These are phyloP conservation scores for Cryptosporidium muris DNA, from an alignment of 169 alveolate species.

Conservation along the genomic window DNA sequence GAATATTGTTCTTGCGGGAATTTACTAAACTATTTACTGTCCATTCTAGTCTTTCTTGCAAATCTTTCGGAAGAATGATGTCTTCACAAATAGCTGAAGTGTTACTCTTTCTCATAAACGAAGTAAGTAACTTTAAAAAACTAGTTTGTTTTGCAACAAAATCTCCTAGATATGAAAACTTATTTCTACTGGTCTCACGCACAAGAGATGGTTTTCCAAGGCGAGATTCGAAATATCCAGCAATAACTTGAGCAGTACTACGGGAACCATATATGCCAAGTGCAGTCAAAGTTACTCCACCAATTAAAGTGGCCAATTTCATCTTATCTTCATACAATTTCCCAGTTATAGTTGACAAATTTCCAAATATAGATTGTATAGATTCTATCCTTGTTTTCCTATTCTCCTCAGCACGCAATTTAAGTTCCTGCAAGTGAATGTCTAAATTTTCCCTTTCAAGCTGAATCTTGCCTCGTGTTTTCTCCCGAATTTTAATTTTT, in stretches of 20 bases:
- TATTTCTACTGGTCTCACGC: conserved; percentile 74
- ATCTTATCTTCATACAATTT: conserved; percentile 55
- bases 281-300: conserved; percentile 80
- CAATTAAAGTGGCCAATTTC: conserved; percentile 75
- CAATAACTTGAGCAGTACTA: conserved; percentile 77
- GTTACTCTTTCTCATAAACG: conserved; percentile 63
- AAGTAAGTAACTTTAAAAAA: conserved; percentile 5
- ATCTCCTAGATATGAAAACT: conserved; percentile 14
- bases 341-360: conserved; percentile 75
- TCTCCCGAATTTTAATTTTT: conserved; percentile 84
- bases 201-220: conserved; percentile 78
- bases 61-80: conserved; percentile 86
- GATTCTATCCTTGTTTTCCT: conserved; percentile 90
- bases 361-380: conserved; percentile 82
- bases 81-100: conserved; percentile 81
- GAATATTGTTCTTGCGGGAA: conserved; percentile 89
- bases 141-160: conserved; percentile 56
- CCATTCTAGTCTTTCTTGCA: conserved; percentile 89
- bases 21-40: conserved; percentile 93
- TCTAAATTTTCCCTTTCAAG: conserved; percentile 83
- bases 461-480: conserved; percentile 80
- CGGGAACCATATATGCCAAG: conserved; percentile 83
- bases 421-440: conserved; percentile 78
- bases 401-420: conserved; percentile 86
- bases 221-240: conserved; percentile 74